Evolutionary conservation across 2,329 filamentous ascomycete genomes (phyloP).

Genomic region (Diaporthe ampelina): DNA sequence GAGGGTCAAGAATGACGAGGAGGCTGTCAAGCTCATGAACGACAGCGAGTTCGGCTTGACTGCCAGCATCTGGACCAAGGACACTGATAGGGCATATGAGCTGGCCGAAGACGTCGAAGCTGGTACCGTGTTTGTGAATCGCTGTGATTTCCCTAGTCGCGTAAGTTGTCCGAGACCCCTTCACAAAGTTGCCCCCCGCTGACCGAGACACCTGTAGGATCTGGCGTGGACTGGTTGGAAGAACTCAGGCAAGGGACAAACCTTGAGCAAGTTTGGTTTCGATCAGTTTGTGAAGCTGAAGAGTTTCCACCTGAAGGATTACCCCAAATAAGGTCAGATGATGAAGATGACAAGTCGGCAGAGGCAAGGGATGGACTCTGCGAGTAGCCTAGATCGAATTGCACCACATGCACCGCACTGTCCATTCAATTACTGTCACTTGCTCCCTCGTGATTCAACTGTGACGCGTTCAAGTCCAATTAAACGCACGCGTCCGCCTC

Average conservation of each 20-base stretch:
- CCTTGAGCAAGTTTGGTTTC: slow-evolving; percentile 89
- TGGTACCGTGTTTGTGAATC: slow-evolving; percentile 96
- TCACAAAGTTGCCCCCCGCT: slow-evolving; percentile 41
- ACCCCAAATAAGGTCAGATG: slow-evolving; percentile 66
- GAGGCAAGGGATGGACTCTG: slow-evolving; percentile 40
- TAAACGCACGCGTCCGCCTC: slow-evolving; percentile 38
- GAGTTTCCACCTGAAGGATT: slow-evolving; percentile 93
- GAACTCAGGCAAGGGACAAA: slow-evolving; percentile 93
- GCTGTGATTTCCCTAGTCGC: slow-evolving; percentile 91
- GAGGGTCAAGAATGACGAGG: slow-evolving; percentile 84
- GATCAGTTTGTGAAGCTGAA: slow-evolving; percentile 97
- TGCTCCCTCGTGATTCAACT: slow-evolving; percentile 19
- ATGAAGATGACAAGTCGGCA: slow-evolving; percentile 10
- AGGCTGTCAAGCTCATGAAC: slow-evolving; percentile 91
- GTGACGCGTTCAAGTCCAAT: slow-evolving; percentile 37
- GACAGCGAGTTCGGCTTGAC: slow-evolving; percentile 95
- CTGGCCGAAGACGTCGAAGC: slow-evolving; percentile 87
- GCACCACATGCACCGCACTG: slow-evolving; percentile 24
- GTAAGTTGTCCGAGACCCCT: slow-evolving; percentile 65
- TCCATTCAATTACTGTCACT: slow-evolving; percentile 28
- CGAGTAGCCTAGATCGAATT: slow-evolving; percentile 25
- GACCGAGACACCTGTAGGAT: slow-evolving; percentile 68
- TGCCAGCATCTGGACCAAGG: slow-evolving; percentile 97
- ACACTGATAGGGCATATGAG: slow-evolving; percentile 80
- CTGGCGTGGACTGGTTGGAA: slow-evolving; percentile 99